phyloP scores from a whole-genome alignment of 1,284 basidiomycete genomes.

The Gastroboletus turbinatus region DNA sequence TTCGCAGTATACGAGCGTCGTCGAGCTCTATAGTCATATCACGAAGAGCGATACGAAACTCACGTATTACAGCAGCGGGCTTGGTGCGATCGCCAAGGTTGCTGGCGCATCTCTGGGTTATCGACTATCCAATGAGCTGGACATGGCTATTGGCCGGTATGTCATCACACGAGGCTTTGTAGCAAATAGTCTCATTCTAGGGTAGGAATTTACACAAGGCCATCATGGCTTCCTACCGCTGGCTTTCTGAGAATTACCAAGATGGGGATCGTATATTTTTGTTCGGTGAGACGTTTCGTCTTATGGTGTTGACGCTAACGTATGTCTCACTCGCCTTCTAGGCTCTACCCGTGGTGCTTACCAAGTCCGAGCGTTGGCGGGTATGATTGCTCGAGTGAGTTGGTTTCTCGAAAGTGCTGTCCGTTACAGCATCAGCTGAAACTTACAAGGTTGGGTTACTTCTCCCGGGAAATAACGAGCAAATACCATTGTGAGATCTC shows the following conservation, averaged over 20 bases:
- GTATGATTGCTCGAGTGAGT: constrained; percentile 37
- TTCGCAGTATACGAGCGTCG: constrained; percentile 38
- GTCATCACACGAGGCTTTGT: background rate
- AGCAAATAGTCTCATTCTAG: background rate
- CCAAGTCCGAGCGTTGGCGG: constrained; percentile 38
- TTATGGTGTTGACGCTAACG: no score
- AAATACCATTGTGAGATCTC: constrained; percentile 37
- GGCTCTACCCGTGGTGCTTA: constrained; percentile 43
- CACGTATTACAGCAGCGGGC: constrained; percentile 40
- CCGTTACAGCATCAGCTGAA: background rate
- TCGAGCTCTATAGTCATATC: constrained; percentile 37
- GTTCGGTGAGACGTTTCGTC: no score
- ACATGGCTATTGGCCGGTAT: constrained; percentile 34
- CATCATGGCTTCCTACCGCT: no score
- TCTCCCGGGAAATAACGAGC: constrained; percentile 36
- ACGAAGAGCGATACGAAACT: constrained; percentile 32
- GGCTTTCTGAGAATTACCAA: constrained; percentile 30
- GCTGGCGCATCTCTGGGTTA: constrained; percentile 7
- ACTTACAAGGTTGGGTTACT: constrained; percentile 36
- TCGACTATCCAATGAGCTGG: constrained; percentile 22
- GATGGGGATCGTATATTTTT: no score
- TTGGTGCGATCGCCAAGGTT: constrained; percentile 33
- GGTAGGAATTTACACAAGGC: constrained; percentile 34
- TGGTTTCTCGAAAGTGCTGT: background rate
- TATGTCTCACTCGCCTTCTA: constrained; percentile 12